A percentile compares a stretch with the other conserved stretches of the same genome.
Evolutionary conservation across 2,329 filamentous ascomycete species (phyloP).

Genomic region (Seiridium unicorne): DNA sequence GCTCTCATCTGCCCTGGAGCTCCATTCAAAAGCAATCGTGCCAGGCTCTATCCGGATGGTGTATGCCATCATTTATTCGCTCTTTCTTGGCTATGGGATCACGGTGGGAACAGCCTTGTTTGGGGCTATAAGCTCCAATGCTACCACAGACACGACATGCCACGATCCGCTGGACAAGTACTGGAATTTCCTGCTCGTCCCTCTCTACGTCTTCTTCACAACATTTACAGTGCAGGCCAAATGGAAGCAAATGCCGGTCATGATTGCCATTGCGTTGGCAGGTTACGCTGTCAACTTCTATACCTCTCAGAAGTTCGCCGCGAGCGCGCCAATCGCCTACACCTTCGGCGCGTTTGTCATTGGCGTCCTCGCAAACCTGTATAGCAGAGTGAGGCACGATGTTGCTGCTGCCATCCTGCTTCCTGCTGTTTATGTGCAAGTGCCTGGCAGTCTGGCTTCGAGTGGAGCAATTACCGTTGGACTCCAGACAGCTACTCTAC

Average conservation of each 20-base stretch:
- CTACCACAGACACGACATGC: conserved; percentile 40
- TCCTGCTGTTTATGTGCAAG: conserved; percentile 47
- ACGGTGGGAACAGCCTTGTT: conserved; percentile 56
- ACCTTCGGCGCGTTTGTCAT: conserved; percentile 75
- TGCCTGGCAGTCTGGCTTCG: conserved; percentile 45
- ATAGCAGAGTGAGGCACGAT: conserved; percentile 57
- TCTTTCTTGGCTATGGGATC: conserved; percentile 70
- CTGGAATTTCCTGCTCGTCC: conserved; percentile 65
- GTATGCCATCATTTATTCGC: conserved; percentile 69
- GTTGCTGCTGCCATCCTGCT: conserved; percentile 46
- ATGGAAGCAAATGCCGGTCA: conserved; percentile 75
- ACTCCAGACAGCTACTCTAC: conserved; percentile 39
- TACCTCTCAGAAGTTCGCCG: conserved; percentile 62
- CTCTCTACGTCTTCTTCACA: conserved; percentile 66
- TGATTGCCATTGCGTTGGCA: conserved; percentile 70
- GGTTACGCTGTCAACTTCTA: conserved; percentile 80
- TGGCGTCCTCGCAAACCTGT: conserved; percentile 74
- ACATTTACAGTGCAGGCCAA: conserved; percentile 79
- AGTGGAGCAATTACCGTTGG: conserved; percentile 45
- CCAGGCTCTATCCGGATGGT: conserved; percentile 71
- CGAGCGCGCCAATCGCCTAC: conserved; percentile 73
- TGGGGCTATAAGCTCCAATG: conserved; percentile 44
- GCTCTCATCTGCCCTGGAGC: conserved; percentile 57
- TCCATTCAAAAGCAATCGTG: conserved; percentile 66
- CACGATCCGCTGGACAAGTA: conserved; percentile 42